These are phyloP conservation scores for Protea cynaroides DNA, from an alignment of 164 flowering plant genomes.

Conservation along the genomic window DNA sequence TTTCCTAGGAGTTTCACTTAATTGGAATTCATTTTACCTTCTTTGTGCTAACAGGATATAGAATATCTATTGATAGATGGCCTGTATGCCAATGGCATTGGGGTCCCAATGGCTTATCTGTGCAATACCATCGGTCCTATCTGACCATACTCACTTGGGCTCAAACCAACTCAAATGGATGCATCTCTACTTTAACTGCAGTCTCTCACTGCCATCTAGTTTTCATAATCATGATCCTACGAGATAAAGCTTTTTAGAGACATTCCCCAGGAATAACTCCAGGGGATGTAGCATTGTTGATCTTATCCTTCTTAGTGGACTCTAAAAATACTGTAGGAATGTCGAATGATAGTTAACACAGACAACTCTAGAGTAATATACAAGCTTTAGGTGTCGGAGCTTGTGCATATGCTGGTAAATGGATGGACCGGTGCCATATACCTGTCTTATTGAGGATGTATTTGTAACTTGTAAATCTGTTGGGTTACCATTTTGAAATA, in stretches of 20 bases:
- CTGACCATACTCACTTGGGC: not conserved
- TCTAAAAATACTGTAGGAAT: too few species aligned
- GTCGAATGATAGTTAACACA: too few species aligned
- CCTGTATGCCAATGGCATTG: not conserved
- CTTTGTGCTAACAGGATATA: too few species aligned
- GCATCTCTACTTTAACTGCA: too few species aligned
- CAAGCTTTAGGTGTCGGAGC: too few species aligned
- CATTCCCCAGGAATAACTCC: not conserved
- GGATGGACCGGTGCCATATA: too few species aligned
- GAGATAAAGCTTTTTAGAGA: not conserved
- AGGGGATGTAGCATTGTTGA: not conserved
- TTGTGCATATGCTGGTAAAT: too few species aligned
- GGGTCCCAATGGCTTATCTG: not conserved
- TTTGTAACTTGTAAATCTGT: not conserved
- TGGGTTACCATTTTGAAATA: not conserved
- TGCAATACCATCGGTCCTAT: not conserved
- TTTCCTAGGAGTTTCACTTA: too few species aligned
- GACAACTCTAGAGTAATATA: too few species aligned
- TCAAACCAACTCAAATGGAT: not conserved
- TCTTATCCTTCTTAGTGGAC: too few species aligned
- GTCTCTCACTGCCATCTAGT: not conserved
- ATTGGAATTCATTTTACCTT: too few species aligned
- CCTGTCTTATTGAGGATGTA: not conserved
- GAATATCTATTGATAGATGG: too few species aligned
- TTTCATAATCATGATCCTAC: not conserved